A percentile compares a stretch with the other conserved stretches of the same genome.
Evolutionary conservation across 768 basidiomycete genomes (phyloP).

Genomic region (Favolaschia claudopus): DNA sequence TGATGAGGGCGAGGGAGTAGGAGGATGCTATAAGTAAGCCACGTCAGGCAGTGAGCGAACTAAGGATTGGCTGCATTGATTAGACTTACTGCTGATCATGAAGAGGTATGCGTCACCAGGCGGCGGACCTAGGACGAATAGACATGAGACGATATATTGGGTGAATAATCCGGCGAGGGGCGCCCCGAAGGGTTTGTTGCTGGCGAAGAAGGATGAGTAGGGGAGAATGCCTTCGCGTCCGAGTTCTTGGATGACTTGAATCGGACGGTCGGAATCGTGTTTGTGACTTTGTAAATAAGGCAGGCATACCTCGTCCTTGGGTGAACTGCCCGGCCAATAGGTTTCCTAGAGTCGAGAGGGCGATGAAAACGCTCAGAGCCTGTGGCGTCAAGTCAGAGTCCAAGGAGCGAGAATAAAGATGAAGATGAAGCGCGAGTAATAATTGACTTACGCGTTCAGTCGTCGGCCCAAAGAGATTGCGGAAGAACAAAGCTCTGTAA

Average conservation of each 20-base stretch:
- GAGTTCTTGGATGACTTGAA: constrained; percentile 72
- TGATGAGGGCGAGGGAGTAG: constrained; percentile 65
- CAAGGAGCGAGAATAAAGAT: background rate
- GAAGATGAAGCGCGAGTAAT: background rate
- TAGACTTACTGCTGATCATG: constrained; percentile 63
- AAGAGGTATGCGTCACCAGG: constrained; percentile 81
- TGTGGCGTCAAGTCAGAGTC: constrained; percentile 29
- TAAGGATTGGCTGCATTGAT: background rate
- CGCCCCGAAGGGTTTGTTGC: constrained; percentile 73
- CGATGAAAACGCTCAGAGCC: constrained; percentile 68
- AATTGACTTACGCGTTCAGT: constrained; percentile 59
- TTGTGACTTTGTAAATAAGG: background rate
- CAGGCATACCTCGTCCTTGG: constrained; percentile 64
- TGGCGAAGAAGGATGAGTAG: constrained; percentile 70
- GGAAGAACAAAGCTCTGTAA: constrained; percentile 72
- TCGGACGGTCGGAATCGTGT: background rate
- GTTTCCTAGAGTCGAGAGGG: constrained; percentile 71
- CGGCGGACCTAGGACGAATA: constrained; percentile 63
- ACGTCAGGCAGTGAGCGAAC: background rate
- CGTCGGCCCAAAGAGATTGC: constrained; percentile 70
- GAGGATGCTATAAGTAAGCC: constrained; percentile 53
- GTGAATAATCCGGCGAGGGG: constrained; percentile 69
- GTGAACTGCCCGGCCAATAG: constrained; percentile 69
- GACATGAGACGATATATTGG: constrained; percentile 67
- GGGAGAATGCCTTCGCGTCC: constrained; percentile 78